These are phyloP conservation scores for Byssoonygena ceratinophila DNA, from an alignment of 2,329 filamentous ascomycete species.

Conservation along the genomic window DNA sequence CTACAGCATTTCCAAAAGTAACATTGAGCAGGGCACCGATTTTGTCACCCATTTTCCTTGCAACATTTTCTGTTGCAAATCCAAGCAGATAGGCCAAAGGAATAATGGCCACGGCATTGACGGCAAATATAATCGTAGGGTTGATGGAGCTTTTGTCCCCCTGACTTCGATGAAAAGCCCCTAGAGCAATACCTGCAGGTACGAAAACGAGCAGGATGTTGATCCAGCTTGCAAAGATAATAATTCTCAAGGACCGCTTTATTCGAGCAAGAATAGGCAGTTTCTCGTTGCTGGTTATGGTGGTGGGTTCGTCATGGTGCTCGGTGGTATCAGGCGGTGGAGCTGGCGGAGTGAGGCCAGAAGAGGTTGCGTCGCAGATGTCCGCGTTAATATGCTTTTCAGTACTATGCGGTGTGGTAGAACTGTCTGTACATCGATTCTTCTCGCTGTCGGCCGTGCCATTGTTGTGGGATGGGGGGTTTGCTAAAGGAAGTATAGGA, in stretches of 20 bases:
- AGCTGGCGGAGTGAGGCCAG: neutral
- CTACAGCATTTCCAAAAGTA: constrained; percentile 82
- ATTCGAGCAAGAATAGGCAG: neutral
- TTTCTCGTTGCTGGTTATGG: neutral
- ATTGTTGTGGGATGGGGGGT: neutral
- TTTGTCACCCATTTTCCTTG: constrained; percentile 63
- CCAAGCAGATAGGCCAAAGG: constrained; percentile 77
- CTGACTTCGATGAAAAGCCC: constrained; percentile 2
- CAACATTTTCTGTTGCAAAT: constrained; percentile 84
- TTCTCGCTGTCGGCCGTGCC: neutral
- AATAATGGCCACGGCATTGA: constrained; percentile 91
- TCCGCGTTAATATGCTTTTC: neutral
- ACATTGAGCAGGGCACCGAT: constrained; percentile 83
- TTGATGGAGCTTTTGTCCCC: constrained; percentile 46
- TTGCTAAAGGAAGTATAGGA: neutral
- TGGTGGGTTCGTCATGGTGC: neutral
- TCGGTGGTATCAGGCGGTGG: neutral
- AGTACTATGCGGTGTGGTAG: neutral
- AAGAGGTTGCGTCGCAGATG: neutral
- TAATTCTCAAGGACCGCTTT: neutral
- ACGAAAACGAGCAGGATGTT: constrained; percentile 71
- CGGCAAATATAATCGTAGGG: constrained; percentile 60
- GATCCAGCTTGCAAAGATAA: constrained; percentile 48
- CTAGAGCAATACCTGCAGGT: constrained; percentile 53
- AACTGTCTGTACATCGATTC: neutral